Percentiles rank a stretch among this genome's conserved stretches.
These are phyloP conservation scores for Spongispora temasekensis DNA, from an alignment of 1,284 basidiomycete genomes.

Conservation along the genomic window DNA sequence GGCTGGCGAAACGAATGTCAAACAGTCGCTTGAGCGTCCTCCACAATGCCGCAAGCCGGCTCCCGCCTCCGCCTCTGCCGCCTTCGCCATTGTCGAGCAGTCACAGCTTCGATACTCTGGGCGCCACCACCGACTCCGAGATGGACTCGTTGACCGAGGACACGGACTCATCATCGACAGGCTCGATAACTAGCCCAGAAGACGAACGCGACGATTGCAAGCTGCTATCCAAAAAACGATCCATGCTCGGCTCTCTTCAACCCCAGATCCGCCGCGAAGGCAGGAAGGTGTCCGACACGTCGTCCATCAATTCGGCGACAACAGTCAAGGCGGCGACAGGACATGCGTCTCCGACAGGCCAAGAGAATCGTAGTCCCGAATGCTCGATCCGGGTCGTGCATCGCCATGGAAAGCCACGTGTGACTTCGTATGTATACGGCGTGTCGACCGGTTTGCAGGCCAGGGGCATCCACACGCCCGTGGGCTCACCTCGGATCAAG, in stretches of 20 bases:
- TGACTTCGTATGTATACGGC: conserved; percentile 33
- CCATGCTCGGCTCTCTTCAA: conserved; percentile 46
- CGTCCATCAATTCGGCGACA: conserved; percentile 44
- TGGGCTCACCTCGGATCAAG: conserved; percentile 26
- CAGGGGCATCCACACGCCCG: conserved; percentile 12
- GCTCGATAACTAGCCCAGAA: conserved; percentile 52
- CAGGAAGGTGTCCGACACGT: conserved; percentile 57
- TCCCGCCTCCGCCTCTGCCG: conserved; percentile 17
- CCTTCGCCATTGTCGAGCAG: conserved; percentile 42
- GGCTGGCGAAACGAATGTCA: conserved; percentile 56
- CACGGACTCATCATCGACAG: conserved; percentile 61
- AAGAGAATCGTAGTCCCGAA: conserved; percentile 21
- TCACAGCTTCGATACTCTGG: conserved; percentile 44
- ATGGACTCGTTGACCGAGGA: conserved; percentile 64
- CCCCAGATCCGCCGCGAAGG: conserved; percentile 46
- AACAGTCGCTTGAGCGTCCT: conserved; percentile 34
- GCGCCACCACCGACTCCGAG: conserved; percentile 58
- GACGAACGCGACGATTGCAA: conserved; percentile 48
- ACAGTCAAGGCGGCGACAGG: conserved; percentile 39
- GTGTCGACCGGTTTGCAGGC: conserved; percentile 19
- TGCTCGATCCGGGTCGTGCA: conserved; percentile 32
- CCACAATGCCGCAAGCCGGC: conserved; percentile 17
- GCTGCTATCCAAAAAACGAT: conserved; percentile 36
- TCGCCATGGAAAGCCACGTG: conserved; percentile 29
- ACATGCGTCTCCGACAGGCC: conserved; percentile 21